Percentiles rank a stretch among this genome's conserved stretches.
These are phyloP conservation scores for Scedosporium boydii DNA, from an alignment of 2,329 filamentous ascomycete species.

Conservation along the genomic window DNA sequence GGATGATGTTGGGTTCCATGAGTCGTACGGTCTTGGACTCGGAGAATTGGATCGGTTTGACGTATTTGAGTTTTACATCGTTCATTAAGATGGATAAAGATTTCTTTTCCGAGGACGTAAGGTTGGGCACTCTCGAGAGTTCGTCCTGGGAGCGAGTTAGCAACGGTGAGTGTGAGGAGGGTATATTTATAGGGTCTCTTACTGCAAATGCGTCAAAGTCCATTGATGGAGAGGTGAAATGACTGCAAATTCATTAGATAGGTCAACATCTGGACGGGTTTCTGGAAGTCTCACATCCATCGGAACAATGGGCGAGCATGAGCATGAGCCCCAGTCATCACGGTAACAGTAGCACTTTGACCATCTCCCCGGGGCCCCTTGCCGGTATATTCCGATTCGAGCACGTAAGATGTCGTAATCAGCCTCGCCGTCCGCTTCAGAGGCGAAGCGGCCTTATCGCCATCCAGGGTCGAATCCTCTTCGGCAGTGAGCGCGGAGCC, in stretches of 20 bases:
- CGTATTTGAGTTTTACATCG: not conserved
- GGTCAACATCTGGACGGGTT: not conserved
- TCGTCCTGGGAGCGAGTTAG: not conserved
- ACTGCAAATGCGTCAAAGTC: constrained; percentile 1
- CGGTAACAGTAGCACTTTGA: not conserved
- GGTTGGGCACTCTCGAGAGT: not conserved
- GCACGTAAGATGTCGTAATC: not conserved
- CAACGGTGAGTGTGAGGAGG: not conserved
- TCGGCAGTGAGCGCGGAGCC: not conserved
- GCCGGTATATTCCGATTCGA: not conserved
- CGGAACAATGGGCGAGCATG: not conserved
- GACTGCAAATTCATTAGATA: not conserved
- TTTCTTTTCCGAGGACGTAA: not conserved
- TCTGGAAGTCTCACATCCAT: not conserved
- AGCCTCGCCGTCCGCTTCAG: not conserved
- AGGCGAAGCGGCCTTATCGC: not conserved
- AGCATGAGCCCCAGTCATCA: not conserved
- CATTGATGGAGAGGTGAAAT: not conserved
- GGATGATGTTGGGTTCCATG: not conserved
- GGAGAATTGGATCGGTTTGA: not conserved
- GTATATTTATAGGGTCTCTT: not conserved
- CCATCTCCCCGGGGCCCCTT: not conserved
- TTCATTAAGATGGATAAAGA: not conserved
- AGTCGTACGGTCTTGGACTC: not conserved
- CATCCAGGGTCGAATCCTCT: not conserved